Conservation (phyloP, 2,329 filamentous ascomycete genomes). For the Botrytis fragariae region DNA sequence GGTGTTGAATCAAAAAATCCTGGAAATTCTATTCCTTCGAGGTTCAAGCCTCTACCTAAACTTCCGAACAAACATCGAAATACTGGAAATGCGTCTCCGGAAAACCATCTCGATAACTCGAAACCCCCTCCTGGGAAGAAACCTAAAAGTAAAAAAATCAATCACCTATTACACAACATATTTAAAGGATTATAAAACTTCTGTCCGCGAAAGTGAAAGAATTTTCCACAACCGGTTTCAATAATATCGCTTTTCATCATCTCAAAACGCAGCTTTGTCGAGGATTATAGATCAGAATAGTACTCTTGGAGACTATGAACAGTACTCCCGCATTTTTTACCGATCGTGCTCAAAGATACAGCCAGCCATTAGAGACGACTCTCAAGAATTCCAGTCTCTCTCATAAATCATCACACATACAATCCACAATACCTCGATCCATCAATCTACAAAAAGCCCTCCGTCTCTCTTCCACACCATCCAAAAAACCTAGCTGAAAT, state of each 20-base stretch:
- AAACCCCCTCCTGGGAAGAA: neutral
- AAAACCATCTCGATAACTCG: neutral
- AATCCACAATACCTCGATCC: neutral
- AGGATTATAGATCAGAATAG: neutral
- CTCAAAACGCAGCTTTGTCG: neutral
- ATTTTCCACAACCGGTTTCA: neutral
- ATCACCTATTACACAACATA: neutral
- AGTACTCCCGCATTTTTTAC: too few relatives aligned
- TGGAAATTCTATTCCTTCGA: neutral
- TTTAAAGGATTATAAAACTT: neutral
- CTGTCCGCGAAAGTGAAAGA: neutral
- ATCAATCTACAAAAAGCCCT: neutral
- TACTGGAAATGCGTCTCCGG: neutral
- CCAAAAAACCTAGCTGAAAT: neutral
- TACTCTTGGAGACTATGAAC: too few relatives aligned
- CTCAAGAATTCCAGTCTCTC: neutral
- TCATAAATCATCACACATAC: neutral
- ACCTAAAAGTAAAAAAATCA: neutral
- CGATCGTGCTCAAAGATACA: neutral
- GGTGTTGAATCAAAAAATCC: neutral
- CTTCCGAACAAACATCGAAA: neutral
- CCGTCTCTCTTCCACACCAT: neutral
- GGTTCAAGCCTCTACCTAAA: fast-evolving
- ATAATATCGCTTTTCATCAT: neutral
- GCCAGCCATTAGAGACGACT: neutral